Percentiles rank a stretch among this genome's conserved stretches.
These are phyloP conservation scores for Candida silvatica DNA, from an alignment of 805 yeast species.

Conservation along the genomic window DNA sequence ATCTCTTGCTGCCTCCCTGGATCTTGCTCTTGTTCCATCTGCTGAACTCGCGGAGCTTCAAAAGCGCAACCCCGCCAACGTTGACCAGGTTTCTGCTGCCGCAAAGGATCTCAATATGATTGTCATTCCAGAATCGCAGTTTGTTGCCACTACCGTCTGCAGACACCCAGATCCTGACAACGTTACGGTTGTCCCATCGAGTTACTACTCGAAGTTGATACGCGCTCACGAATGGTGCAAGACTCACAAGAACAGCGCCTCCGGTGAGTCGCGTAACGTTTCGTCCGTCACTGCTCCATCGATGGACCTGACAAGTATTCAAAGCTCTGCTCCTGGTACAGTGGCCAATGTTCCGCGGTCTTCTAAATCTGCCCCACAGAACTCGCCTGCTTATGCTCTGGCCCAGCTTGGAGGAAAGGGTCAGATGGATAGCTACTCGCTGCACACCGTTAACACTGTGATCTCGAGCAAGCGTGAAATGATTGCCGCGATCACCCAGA, in stretches of 20 bases:
- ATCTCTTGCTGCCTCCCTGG: constrained; percentile 31
- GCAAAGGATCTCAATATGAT: constrained; percentile 41
- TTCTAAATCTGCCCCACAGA: not conserved
- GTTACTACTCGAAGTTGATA: constrained; percentile 52
- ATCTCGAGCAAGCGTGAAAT: constrained; percentile 65
- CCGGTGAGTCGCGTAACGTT: not conserved
- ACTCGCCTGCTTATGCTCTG: constrained; percentile 4
- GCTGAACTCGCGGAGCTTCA: constrained; percentile 14
- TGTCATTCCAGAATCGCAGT: constrained; percentile 50
- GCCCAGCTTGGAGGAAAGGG: constrained; percentile 10
- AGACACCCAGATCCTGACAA: constrained; percentile 44
- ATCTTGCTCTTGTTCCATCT: constrained; percentile 26
- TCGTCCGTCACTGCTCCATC: not conserved
- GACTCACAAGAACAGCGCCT: constrained; percentile 7
- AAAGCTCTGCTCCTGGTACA: not conserved
- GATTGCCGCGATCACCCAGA: constrained; percentile 83
- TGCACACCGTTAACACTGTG: constrained; percentile 41
- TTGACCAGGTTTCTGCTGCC: constrained; percentile 23
- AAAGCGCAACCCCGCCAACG: constrained; percentile 6
- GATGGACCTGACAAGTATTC: not conserved
- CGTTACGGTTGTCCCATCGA: constrained; percentile 55
- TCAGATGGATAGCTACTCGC: constrained; percentile 12
- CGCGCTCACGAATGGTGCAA: constrained; percentile 31
- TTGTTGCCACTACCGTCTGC: constrained; percentile 54
- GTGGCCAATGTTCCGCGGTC: not conserved